Conservation (phyloP, 176 grass and related monocot genomes). For the Microstegium vimineum region DNA sequence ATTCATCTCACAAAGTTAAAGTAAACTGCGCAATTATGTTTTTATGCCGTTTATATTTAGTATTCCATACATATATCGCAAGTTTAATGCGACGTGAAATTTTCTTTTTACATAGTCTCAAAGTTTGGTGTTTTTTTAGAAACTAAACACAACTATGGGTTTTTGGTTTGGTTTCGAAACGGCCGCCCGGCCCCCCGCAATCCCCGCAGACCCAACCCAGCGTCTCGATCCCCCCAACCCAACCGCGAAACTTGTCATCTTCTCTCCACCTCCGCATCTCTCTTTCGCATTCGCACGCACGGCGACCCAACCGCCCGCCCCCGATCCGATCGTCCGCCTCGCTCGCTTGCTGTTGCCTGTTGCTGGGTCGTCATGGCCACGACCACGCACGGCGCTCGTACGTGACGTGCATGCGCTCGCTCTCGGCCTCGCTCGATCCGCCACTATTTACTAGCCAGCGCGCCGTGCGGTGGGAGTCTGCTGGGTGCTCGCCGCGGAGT, state of each 20-base stretch:
- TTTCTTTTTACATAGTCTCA: too few species aligned
- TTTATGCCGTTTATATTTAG: too few species aligned
- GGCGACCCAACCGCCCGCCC: not conserved
- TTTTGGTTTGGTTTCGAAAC: not conserved
- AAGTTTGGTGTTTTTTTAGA: too few species aligned
- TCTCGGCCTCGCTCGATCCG: too few species aligned
- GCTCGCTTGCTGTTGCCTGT: not conserved
- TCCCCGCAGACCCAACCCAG: not conserved
- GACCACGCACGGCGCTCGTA: conserved; percentile 23
- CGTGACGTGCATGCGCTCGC: not conserved
- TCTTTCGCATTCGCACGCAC: not conserved
- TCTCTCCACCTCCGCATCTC: not conserved
- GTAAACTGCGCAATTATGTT: too few species aligned
- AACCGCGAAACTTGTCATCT: not conserved
- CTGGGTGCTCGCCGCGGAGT: too few species aligned
- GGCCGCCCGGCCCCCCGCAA: conserved; percentile 8
- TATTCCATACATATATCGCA: too few species aligned
- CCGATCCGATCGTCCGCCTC: not conserved
- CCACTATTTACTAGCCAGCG: not conserved
- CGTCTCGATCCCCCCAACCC: not conserved
- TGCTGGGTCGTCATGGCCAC: not conserved
- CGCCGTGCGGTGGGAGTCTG: not conserved
- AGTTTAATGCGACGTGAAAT: too few species aligned
- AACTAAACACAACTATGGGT: too few species aligned
- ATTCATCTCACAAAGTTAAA: too few species aligned